phyloP scores from a whole-genome alignment of 805 yeast genomes.

The Hanseniaspora jakobsenii region DNA sequence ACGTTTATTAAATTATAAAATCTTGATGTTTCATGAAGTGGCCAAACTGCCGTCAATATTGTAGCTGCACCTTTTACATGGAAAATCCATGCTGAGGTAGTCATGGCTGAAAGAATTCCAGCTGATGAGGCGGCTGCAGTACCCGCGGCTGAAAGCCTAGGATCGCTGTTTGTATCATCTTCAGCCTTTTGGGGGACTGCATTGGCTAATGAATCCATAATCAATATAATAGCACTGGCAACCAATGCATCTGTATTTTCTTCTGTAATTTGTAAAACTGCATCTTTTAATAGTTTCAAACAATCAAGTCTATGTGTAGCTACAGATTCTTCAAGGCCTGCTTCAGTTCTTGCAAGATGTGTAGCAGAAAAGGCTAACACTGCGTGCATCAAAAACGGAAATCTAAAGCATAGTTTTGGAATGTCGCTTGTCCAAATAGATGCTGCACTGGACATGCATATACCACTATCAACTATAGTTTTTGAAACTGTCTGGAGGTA shows the following conservation, averaged over 20 bases:
- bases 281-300: slow-evolving; percentile 63
- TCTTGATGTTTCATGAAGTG: slow-evolving; percentile 55
- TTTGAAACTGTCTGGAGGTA: slow-evolving; percentile 74
- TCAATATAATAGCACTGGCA: slow-evolving; percentile 77
- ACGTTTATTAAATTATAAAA: slow-evolving; percentile 66
- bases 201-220: slow-evolving; percentile 88
- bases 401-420: slow-evolving; percentile 75
- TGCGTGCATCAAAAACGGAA: slow-evolving; percentile 87
- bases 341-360: slow-evolving; percentile 65
- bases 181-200: slow-evolving; percentile 40
- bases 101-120: slow-evolving; percentile 32
- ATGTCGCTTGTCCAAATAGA: slow-evolving; percentile 81
- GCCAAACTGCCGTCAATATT: slow-evolving; percentile 92
- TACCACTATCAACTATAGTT: slow-evolving; percentile 83
- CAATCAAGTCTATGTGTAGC: slow-evolving; percentile 85
- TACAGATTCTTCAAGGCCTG: slow-evolving; percentile 67
- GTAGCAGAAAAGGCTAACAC: slow-evolving; percentile 86
- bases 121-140: slow-evolving; percentile 2
- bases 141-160: neutral
- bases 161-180: slow-evolving; percentile 23
- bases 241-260: slow-evolving; percentile 88
- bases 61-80: slow-evolving; percentile 97
- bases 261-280: slow-evolving; percentile 68
- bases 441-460: slow-evolving; percentile 45
- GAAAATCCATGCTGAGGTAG: slow-evolving; percentile 93